phyloP scores from a whole-genome alignment of 306 rosid genomes.

The Inga oerstediana region DNA sequence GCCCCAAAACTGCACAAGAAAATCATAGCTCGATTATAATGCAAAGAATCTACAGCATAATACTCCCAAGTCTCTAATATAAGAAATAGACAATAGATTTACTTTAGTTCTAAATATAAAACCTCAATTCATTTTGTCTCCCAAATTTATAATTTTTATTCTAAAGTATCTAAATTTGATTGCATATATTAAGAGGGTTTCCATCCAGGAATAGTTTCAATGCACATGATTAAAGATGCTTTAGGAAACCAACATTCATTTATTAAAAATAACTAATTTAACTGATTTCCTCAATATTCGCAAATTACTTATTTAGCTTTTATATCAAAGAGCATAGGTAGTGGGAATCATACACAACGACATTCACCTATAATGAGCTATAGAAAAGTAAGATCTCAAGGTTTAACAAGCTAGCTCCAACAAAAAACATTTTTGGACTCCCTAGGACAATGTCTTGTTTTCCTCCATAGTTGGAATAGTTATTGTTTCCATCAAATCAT shows the following conservation, averaged over 20 bases:
- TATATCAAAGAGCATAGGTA: neutral
- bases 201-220: too few species aligned
- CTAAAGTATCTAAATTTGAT: too few species aligned
- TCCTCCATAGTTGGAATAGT: neutral
- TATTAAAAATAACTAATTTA: too few species aligned
- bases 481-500: neutral
- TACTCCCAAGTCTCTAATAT: neutral
- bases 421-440: neutral
- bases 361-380: conserved; percentile 12
- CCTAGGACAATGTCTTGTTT: neutral
- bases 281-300: too few species aligned
- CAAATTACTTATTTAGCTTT: too few species aligned
- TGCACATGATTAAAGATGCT: too few species aligned
- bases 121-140: too few species aligned
- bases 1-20: conserved; percentile 89
- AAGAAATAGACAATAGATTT: neutral
- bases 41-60: neutral
- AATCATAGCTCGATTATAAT: conserved; percentile 28
- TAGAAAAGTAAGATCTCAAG: neutral
- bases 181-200: too few species aligned
- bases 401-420: neutral
- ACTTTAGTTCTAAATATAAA: neutral
- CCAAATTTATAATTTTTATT: too few species aligned
- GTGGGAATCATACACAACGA: conserved; percentile 13
- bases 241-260: too few species aligned